Base-by-base conservation (phyloP, 169 alveolate genomes). In the Theileria sp. region DNA sequence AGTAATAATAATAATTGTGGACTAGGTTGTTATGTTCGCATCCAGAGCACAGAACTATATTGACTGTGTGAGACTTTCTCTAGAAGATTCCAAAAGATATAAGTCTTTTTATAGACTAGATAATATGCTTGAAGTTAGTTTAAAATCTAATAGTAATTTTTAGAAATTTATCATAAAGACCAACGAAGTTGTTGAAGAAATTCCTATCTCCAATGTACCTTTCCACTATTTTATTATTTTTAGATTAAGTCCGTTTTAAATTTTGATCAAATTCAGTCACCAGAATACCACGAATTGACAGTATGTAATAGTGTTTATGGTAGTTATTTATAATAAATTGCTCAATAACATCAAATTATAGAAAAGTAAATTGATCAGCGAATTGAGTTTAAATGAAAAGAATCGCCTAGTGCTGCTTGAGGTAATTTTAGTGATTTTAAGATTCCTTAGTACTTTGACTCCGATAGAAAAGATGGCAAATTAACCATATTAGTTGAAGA, bases 1-100 rank as follows among this genome's bases (percentile, higher is more conserved):
- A 32, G 36, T 32, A 32, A 32, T 32, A 8, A 0, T 13, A 58
- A 10, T 19, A 58, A 19, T 58, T 5, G 21, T 4, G 23, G 28
- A 50, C 32, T 30, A 82, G 88, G 88, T 82, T 58, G 83, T 79
- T 56, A 82, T 82, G 23, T 82, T 82, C 34, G 88, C 88, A 21
- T 51, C 84, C 32, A 76, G 81, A 7, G 88, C 88, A 2, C 88
- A 82, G 60, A 75, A 54, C 51, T 82, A 38, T 54, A 25, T 82
- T 50, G 50, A 62, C 34, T 82, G 88, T 66, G 77, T 79, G 38
- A 44, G 64, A 23, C 67, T 80, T 7, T 25, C 56, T 10, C 61
- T 82, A 1, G 86, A 62, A 15, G 54, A 70, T 13, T 38, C 26
- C 1, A 32, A 51, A 44, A 71, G 62, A 61, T 50, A 44, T 67